Base-by-base conservation (phyloP, 805 yeast species). In the Yarrowia sp. region DNA sequence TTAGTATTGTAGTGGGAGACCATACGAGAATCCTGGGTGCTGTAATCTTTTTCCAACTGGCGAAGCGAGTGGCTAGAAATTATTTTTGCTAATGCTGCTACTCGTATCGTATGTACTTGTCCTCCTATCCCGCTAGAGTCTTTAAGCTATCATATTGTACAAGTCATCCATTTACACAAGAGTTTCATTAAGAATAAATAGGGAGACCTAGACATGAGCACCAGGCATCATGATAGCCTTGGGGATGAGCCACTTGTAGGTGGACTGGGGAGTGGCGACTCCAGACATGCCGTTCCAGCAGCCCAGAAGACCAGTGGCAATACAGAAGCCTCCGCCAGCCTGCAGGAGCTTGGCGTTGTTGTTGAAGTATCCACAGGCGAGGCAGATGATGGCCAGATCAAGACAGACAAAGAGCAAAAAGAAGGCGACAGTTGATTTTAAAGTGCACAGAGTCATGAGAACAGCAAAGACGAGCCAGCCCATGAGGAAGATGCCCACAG, bases 401-500 rank as follows among this genome's bases (percentile, higher is more conserved):
- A 87, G 77, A 64, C 79, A 71, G 73, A 84, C 78, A 70, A 85
- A 85, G 69, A 87, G 77, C 2, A 77, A 66, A 70, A 85, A 83
- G 77, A 86, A 85, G 64, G 86, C 84, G 21, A 85, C 80, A 1
- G 91, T 87, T 4, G 91, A 84, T 70, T 86, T 82, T 70, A 84
- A 70, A 2, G 90, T 86, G 70, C 84, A 80, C 38, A 84, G 52
- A 21, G 80, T 70, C 66, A 87, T 70, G 65, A 84, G 78, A 32
- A 81, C 76, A 0, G 90, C 85, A 74, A 87, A 85, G 28, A 86
- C 73, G 19, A 82, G 73, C 90, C 90, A 87, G 9, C 84, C 89
- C 19, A 85, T 66, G 38, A 86, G 70, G 71, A 76, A 87, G 70
- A 87, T 81, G 0, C 88, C 89, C 24, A 85, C 71, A 2, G 87